Percentiles rank a stretch among this genome's conserved stretches.
Conservation (phyloP, 768 basidiomycete genomes). For the Kwoniella bestiolae region DNA sequence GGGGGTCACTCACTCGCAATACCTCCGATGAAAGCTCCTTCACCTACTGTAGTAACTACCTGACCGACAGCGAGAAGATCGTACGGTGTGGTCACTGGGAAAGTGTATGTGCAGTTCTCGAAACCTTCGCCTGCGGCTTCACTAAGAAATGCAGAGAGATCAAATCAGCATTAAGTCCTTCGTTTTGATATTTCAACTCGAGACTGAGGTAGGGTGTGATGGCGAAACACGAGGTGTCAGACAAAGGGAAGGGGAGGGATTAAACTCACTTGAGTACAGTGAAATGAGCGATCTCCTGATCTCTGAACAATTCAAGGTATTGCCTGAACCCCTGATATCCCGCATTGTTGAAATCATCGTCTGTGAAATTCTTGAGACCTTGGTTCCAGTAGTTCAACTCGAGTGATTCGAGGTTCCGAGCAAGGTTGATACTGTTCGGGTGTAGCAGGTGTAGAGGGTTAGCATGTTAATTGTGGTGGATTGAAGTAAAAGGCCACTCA, state of each 20-base stretch:
- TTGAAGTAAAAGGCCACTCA: no score
- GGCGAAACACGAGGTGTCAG: no score
- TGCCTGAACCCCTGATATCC: slow-evolving; percentile 27
- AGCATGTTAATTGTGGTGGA: no score
- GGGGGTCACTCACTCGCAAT: slow-evolving; percentile 29
- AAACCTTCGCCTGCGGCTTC: slow-evolving; percentile 30
- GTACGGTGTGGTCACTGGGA: slow-evolving; percentile 26
- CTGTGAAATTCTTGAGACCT: slow-evolving; percentile 32
- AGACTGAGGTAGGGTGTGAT: no score
- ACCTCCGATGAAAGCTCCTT: slow-evolving; percentile 36
- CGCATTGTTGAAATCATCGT: slow-evolving; percentile 28
- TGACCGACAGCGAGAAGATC: slow-evolving; percentile 25
- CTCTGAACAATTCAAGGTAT: slow-evolving; percentile 29
- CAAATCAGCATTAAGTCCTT: neutral
- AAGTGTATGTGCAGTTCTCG: slow-evolving; percentile 38
- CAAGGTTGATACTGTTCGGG: slow-evolving; percentile 31
- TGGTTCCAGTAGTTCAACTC: slow-evolving; percentile 35
- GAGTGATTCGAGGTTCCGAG: slow-evolving; percentile 34
- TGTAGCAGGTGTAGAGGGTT: neutral
- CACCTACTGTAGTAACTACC: slow-evolving; percentile 35
- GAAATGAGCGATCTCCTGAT: slow-evolving; percentile 40
- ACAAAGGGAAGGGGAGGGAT: neutral
- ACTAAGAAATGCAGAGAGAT: slow-evolving; percentile 1
- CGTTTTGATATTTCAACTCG: no score
- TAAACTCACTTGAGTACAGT: slow-evolving; percentile 35